phyloP scores from a whole-genome alignment of 176 grass and related monocot species.

The Calamus simplicifolius region DNA sequence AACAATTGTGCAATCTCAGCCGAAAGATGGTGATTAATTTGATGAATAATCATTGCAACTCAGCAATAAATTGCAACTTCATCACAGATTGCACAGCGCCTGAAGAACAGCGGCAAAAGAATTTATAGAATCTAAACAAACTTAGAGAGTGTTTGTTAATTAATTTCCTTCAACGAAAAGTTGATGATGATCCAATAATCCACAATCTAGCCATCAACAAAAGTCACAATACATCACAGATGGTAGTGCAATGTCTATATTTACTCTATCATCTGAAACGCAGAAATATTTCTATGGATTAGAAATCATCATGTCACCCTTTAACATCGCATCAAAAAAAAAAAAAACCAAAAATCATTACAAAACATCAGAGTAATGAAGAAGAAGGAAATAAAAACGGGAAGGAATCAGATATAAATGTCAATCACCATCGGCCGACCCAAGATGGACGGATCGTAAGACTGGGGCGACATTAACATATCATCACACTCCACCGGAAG shows the following conservation, averaged over 20 bases:
- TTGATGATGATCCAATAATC: neutral
- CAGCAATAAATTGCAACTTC: constrained; percentile 17
- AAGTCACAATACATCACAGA: too few relatives aligned
- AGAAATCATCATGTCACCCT: too few relatives aligned
- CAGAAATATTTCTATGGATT: too few relatives aligned
- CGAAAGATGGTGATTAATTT: constrained; percentile 41
- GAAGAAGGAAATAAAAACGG: too few relatives aligned
- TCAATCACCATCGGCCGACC: constrained; percentile 49
- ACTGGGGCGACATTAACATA: constrained; percentile 64
- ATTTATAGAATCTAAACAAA: neutral
- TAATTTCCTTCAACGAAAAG: neutral
- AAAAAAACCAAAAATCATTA: too few relatives aligned
- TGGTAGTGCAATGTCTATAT: too few relatives aligned
- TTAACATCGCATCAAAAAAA: too few relatives aligned
- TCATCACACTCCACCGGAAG: constrained; percentile 38
- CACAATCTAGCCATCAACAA: neutral
- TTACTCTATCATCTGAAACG: too few relatives aligned
- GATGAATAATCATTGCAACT: constrained; percentile 24
- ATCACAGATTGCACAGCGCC: constrained; percentile 22
- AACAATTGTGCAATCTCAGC: constrained; percentile 23
- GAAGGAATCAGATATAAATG: constrained; percentile 47
- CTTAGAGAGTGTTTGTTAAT: too few relatives aligned
- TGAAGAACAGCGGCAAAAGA: too few relatives aligned
- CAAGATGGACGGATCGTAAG: constrained; percentile 33
- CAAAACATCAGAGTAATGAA: neutral